Base-by-base conservation (phyloP, 306 rosid species). In the Vigna mungo region DNA sequence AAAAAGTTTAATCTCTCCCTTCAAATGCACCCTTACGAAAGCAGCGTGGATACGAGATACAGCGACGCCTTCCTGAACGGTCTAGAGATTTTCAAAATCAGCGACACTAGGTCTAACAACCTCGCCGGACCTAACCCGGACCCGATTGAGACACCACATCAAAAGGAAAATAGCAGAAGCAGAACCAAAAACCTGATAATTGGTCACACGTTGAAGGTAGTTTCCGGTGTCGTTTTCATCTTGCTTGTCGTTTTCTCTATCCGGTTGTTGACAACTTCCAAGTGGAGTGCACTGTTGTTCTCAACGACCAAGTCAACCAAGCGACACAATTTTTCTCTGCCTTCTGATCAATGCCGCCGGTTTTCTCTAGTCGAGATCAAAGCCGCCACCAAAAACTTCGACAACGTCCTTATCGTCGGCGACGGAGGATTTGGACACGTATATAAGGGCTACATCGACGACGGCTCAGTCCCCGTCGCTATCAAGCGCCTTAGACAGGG, bases 371-470 rank as follows among this genome's bases (percentile, higher is more conserved):
- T 20, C 0, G 84, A 84, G 23, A 78, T 86, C 14, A 60, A 64
- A 64, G 3, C 81, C 8, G 83, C 86, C 59, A 84, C 89, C 0
- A 84, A 71, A 37, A 78, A 81, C 79, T 86, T 86, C 17, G 75
- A 86, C 59, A 79, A 74, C 0, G 30, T 49, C 20, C 36, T 80
- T 49, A 74, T 80, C 9, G 27, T 86, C 12, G 89, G 89, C 0
- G 78, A n/a, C 0, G 89, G 87, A 0, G 89, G 89, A 15, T 86
- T 86, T 16, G 87, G 89, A 25, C 80, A 81, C 48, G 90, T 84
- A 51, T 86, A 86, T 75, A 86, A 86, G 32, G 90, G 90, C 5
- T 81, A 71, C 80, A 55, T 84, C 12, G 81, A 84, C 41, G 72
- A 69, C 2, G 79, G 77, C 2, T 1, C 23, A 0, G 82, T 60